Base-by-base conservation (phyloP, 1,284 basidiomycete genomes). In the Microbotryomycetes sp. region DNA sequence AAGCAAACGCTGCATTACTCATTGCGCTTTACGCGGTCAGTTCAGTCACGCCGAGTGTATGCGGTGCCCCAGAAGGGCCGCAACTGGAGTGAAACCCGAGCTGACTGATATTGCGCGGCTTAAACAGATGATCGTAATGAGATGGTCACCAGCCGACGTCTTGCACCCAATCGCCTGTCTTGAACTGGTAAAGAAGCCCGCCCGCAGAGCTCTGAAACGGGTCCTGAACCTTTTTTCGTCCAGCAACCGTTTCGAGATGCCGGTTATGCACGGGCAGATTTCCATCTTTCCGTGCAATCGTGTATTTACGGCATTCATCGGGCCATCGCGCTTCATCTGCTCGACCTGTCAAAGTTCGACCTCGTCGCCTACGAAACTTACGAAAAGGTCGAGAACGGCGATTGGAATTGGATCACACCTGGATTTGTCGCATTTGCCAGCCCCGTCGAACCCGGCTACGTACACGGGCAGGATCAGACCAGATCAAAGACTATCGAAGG, bases 221-320 rank as follows among this genome's bases (percentile, higher is more conserved):
- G n/a, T 3, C 13, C 45, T 47, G 9, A 29, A 45, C 3, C 4
- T 11, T 21, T 26, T 24, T 5, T 5, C n/a, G 87, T 90, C 82
- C 63, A 71, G 67, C 71, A 73, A 66, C 89, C 92, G 5, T 98
- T 97, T 75, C 83, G 96, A 63, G 96, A 99, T 71, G 96, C 96
- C 13, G 94, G 94, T 5, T 85, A 91, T 59, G 92, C 92, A 0
- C 83, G 86, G 5, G 89, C 91, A 21, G 93, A 97, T 75, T 97
- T 92, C 77, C 88, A 88, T 71, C 82, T 98, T 60, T 89, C 81
- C 28, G 56, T 54, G 9, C 71, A 79, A 74, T 90, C 97, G 72
- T 90, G 91, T 73, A 80, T 98, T 9, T 97, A 92, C 85, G 94
- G 96, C 18, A 79, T 96, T 56, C 91, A 89, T 82, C 94, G 96